Conservation (phyloP, 768 basidiomycete species). For the Artomyces pyxidatus region DNA sequence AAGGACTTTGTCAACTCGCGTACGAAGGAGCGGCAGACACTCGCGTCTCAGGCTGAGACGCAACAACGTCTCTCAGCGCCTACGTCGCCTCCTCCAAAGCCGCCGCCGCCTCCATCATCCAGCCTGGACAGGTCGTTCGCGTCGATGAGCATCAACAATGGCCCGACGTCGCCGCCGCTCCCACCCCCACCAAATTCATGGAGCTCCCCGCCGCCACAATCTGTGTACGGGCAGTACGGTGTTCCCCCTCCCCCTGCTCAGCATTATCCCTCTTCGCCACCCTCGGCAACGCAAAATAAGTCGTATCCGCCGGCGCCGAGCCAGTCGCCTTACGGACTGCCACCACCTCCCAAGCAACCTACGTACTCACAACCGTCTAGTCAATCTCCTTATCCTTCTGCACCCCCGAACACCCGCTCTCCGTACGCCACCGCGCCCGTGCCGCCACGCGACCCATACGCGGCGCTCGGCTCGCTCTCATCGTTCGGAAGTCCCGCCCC, state of each 20-base stretch:
- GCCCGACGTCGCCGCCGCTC: slow-evolving; percentile 25
- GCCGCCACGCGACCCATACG: slow-evolving; percentile 20
- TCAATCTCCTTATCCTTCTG: slow-evolving; percentile 7
- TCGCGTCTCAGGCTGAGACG: slow-evolving; percentile 64
- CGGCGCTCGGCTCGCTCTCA: slow-evolving; percentile 12
- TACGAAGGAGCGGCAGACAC: slow-evolving; percentile 57
- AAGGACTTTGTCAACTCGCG: slow-evolving; percentile 57
- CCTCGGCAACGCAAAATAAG: neutral
- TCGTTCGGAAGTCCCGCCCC: slow-evolving; percentile 1
- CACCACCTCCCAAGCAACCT: slow-evolving; percentile 10
- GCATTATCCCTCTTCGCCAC: slow-evolving; percentile 5
- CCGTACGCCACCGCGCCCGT: slow-evolving; percentile 13
- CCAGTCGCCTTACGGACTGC: slow-evolving; percentile 6
- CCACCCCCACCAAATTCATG: slow-evolving; percentile 24
- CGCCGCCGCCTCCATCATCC: slow-evolving; percentile 16
- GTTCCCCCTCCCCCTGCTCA: no score
- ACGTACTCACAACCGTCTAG: slow-evolving; percentile 16
- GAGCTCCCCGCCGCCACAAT: slow-evolving; percentile 11
- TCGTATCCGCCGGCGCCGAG: slow-evolving; percentile 12
- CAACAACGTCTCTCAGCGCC: slow-evolving; percentile 50
- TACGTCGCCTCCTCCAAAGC: slow-evolving; percentile 28
- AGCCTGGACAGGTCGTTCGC: slow-evolving; percentile 45
- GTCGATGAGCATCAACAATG: slow-evolving; percentile 39
- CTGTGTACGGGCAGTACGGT: no score
- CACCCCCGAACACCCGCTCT: slow-evolving; percentile 3